Conservation (phyloP, 192 early-diverging fungal species). For the Podila minutissima region DNA sequence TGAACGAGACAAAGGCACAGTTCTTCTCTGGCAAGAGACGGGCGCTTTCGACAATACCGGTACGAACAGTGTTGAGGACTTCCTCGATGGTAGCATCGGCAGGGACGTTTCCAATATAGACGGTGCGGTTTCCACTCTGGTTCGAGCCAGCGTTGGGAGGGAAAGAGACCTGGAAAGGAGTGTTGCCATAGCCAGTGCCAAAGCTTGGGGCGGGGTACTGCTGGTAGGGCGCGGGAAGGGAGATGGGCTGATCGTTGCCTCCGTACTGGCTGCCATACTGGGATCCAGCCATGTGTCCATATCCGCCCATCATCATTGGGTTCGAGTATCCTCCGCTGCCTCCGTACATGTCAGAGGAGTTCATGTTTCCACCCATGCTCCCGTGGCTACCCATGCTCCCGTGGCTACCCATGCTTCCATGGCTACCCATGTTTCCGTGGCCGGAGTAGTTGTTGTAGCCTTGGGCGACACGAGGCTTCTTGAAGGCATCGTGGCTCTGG, state of each 20-base stretch:
- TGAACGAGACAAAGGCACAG: constrained; percentile 85
- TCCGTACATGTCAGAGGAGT: constrained; percentile 43
- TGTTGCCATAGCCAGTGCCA: constrained; percentile 22
- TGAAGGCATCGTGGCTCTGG: constrained; percentile 61
- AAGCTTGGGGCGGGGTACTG: constrained; percentile 31
- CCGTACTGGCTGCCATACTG: constrained; percentile 44
- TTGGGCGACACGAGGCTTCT: constrained; percentile 69
- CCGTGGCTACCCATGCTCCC: constrained; percentile 11
- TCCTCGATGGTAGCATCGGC: constrained; percentile 64
- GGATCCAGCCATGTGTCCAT: constrained; percentile 35
- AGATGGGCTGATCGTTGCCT: constrained; percentile 18
- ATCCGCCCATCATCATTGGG: constrained; percentile 55
- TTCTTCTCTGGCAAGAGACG: constrained; percentile 80
- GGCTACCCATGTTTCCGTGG: constrained; percentile 15
- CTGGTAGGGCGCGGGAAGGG: constrained; percentile 38
- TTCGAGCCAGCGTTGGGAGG: constrained; percentile 16
- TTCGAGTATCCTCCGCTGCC: constrained; percentile 27
- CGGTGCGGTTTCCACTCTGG: constrained; percentile 69
- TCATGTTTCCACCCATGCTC: not conserved
- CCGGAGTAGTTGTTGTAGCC: constrained; percentile 34
- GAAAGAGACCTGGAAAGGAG: constrained; percentile 37
- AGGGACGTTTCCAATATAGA: constrained; percentile 87
- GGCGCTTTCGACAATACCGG: constrained; percentile 74
- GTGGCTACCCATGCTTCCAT: not conserved
- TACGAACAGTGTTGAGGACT: constrained; percentile 75